These are phyloP conservation scores for Phylloporus scabripes DNA, from an alignment of 768 basidiomycete species.

Conservation along the genomic window DNA sequence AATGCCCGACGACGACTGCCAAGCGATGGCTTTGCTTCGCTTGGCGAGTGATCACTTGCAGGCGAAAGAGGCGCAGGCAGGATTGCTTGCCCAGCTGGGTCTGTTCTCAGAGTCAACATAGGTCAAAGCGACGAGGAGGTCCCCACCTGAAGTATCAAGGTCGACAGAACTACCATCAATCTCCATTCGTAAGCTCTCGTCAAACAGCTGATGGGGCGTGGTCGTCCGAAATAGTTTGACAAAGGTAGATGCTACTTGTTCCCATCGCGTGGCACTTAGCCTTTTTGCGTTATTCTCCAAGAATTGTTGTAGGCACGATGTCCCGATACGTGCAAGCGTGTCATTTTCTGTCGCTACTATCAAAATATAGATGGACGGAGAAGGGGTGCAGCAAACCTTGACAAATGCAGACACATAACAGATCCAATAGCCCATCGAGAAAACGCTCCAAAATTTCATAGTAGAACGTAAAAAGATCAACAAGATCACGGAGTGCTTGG, in stretches of 20 bases:
- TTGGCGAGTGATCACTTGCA: constrained; percentile 47
- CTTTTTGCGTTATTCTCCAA: constrained; percentile 90
- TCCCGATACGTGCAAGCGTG: constrained; percentile 94
- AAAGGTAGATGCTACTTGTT: constrained; percentile 86
- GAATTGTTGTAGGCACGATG: constrained; percentile 94
- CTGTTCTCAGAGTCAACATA: constrained; percentile 25
- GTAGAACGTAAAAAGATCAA: constrained; percentile 93
- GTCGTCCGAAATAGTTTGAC: constrained; percentile 96
- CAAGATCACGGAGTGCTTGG: constrained; percentile 90
- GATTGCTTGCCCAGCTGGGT: constrained; percentile 60
- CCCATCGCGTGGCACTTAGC: constrained; percentile 82
- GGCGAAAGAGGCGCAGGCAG: constrained; percentile 88
- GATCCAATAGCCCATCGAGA: constrained; percentile 88
- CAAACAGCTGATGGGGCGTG: constrained; percentile 94
- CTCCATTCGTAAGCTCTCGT: constrained; percentile 83
- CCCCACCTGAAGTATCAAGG: constrained; percentile 41
- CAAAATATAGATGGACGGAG: constrained; percentile 1
- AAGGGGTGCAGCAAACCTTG: constrained; percentile 63
- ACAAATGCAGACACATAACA: constrained; percentile 94
- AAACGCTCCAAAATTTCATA: constrained; percentile 87
- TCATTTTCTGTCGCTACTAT: constrained; percentile 72
- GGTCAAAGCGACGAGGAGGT: background rate
- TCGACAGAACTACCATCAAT: constrained; percentile 59
- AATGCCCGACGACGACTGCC: constrained; percentile 80
- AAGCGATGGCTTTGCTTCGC: constrained; percentile 49